Evolutionary conservation across 2,329 filamentous ascomycete species (phyloP).

Genomic region (Torrubiella hemipterigena): DNA sequence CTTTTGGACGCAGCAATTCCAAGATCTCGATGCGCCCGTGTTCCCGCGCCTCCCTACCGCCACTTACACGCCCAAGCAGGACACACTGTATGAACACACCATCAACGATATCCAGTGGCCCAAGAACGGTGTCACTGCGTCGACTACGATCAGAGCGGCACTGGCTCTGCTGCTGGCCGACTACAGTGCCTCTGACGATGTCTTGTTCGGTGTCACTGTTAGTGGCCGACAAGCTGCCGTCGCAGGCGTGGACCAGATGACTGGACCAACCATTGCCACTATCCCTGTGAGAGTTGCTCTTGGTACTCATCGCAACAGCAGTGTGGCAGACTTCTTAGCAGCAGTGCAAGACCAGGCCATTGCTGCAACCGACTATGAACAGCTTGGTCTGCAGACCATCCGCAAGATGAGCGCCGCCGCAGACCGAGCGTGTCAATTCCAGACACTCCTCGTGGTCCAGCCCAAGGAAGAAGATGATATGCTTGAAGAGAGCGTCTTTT

Average conservation of each 20-base stretch:
- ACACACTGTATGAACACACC: background rate
- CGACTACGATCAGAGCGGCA: slow-evolving; percentile 12
- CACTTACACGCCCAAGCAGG: background rate
- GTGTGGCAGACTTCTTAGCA: background rate
- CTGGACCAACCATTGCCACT: slow-evolving; percentile 15
- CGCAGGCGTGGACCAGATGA: slow-evolving; percentile 12
- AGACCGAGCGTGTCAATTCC: slow-evolving; percentile 5
- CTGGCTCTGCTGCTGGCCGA: slow-evolving; percentile 20
- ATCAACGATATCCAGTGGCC: slow-evolving; percentile 2
- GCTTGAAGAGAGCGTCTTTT: background rate
- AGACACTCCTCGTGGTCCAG: slow-evolving; percentile 8
- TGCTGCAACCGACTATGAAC: slow-evolving; percentile 14
- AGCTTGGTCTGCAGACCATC: slow-evolving; percentile 17
- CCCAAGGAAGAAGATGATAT: background rate
- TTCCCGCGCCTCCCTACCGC: background rate
- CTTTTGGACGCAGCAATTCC: slow-evolving; percentile 28
- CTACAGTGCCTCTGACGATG: slow-evolving; percentile 21
- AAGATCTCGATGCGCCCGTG: background rate
- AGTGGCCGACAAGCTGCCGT: slow-evolving; percentile 14
- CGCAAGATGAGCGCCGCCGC: slow-evolving; percentile 3
- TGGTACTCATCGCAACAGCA: slow-evolving; percentile 1
- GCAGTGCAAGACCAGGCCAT: slow-evolving; percentile 12
- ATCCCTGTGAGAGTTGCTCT: slow-evolving; percentile 9
- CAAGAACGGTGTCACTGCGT: slow-evolving; percentile 5
- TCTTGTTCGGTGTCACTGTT: slow-evolving; percentile 14